A percentile compares a stretch with the other conserved stretches of the same genome.
phyloP scores from a whole-genome alignment of 1,284 basidiomycete species.

The Fomes fomentarius region DNA sequence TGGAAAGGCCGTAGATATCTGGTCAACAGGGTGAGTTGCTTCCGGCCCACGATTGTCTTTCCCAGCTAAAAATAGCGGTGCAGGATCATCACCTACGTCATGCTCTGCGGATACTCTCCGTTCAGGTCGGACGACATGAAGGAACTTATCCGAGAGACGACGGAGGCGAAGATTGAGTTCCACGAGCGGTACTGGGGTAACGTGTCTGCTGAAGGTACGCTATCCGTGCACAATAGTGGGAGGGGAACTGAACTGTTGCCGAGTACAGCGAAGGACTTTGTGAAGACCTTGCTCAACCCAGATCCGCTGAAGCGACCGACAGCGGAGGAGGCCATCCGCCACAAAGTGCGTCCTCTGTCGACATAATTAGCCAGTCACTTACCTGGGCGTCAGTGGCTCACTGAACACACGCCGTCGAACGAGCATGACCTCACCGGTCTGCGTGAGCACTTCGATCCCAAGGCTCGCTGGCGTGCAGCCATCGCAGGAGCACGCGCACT shows the following conservation, averaged over 20 bases:
- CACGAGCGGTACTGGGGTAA: conserved; percentile 96
- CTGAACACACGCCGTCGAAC: conserved; percentile 55
- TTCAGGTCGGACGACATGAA: conserved; percentile 86
- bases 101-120: conserved; percentile 92
- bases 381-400: conserved; percentile 62
- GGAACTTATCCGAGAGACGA: conserved; percentile 82
- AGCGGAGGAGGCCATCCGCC: conserved; percentile 69
- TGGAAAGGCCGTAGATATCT: conserved; percentile 91
- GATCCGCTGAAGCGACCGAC: conserved; percentile 78
- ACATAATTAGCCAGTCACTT: not conserved
- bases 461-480: conserved; percentile 68
- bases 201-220: conserved; percentile 69
- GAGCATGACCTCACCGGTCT: conserved; percentile 79
- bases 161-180: conserved; percentile 84
- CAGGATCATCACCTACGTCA: conserved; percentile 92
- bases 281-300: conserved; percentile 72
- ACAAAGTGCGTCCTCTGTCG: conserved; percentile 40
- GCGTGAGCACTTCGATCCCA: conserved; percentile 78
- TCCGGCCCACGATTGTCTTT: not conserved
- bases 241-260: too few species aligned
- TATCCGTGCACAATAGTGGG: too few species aligned
- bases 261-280: conserved; percentile 91
- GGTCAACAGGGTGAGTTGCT: conserved; percentile 85
- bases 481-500: conserved; percentile 68
- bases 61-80: not conserved